Conservation (phyloP, 169 alveolate genomes). For the Plasmodium yoelii region DNA sequence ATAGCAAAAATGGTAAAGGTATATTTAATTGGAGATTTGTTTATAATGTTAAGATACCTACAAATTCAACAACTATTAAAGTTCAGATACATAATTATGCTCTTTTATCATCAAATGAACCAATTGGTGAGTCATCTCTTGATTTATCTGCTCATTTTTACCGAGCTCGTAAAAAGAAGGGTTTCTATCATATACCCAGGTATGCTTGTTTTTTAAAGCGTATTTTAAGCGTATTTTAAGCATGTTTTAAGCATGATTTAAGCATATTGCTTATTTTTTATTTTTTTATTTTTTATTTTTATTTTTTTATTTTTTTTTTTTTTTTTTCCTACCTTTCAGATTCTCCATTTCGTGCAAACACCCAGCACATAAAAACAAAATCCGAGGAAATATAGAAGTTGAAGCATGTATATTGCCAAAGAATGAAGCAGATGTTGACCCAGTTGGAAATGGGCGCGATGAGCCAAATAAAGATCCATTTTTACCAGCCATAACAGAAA, state of each 20-base stretch:
- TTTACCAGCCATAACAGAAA: slow-evolving; percentile 89
- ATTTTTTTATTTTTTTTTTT: too few species aligned
- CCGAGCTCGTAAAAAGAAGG: slow-evolving; percentile 85
- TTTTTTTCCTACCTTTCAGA: slow-evolving; percentile 31
- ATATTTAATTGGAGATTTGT: slow-evolving; percentile 92
- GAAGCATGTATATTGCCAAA: slow-evolving; percentile 89
- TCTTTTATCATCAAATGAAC: slow-evolving; percentile 85
- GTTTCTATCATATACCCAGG: slow-evolving; percentile 85
- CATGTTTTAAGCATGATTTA: background rate
- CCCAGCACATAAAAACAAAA: slow-evolving; percentile 86
- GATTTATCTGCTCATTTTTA: slow-evolving; percentile 88
- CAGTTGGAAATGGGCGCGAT: slow-evolving; percentile 94
- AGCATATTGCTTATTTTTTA: background rate
- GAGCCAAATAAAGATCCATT: slow-evolving; percentile 93
- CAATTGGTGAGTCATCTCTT: slow-evolving; percentile 89
- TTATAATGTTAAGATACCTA: slow-evolving; percentile 89
- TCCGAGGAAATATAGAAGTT: slow-evolving; percentile 90
- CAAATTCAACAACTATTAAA: slow-evolving; percentile 87
- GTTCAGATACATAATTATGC: slow-evolving; percentile 87
- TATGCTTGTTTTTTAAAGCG: slow-evolving; percentile 7
- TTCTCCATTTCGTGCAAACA: slow-evolving; percentile 86
- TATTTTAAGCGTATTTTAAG: background rate
- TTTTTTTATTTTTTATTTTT: too few species aligned
- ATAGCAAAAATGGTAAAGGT: slow-evolving; percentile 92
- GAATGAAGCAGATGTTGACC: slow-evolving; percentile 87